A percentile compares a stretch with the other conserved stretches of the same genome.
Evolutionary conservation across 2,329 filamentous ascomycete species (phyloP).

Genomic region (Endocalyx cinctus): DNA sequence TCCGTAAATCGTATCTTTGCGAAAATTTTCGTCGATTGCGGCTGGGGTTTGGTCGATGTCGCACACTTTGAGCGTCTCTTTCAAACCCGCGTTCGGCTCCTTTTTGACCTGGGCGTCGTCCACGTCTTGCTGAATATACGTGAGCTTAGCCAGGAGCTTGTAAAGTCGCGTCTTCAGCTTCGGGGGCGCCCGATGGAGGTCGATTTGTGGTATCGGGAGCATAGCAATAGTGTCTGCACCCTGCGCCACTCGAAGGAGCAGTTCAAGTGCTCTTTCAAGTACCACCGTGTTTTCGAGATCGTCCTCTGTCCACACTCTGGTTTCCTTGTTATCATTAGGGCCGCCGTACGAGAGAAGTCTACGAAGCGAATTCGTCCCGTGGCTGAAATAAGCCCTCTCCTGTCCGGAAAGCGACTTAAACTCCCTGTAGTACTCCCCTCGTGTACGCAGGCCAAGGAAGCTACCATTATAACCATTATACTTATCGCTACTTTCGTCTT

Average conservation of each 20-base stretch:
- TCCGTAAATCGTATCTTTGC: too few species aligned
- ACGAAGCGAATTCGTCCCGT: constrained; percentile 20
- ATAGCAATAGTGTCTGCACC: constrained; percentile 17
- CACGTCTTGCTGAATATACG: too few species aligned
- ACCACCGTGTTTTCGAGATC: constrained; percentile 18
- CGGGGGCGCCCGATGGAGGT: constrained; percentile 11
- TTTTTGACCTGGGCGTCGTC: too few species aligned
- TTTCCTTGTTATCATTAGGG: not conserved
- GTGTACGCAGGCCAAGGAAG: constrained; percentile 14
- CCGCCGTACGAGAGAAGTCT: constrained; percentile 17
- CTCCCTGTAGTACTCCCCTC: constrained; percentile 18
- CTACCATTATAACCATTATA: too few species aligned
- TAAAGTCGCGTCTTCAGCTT: too few species aligned
- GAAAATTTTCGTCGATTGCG: too few species aligned
- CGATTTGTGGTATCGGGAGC: constrained; percentile 21
- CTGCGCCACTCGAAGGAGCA: constrained; percentile 19
- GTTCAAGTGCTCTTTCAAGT: constrained; percentile 22
- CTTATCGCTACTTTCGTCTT: not conserved
- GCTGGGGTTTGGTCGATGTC: too few species aligned
- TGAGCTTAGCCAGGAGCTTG: too few species aligned
- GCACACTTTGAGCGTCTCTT: too few species aligned
- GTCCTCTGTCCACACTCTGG: constrained; percentile 6
- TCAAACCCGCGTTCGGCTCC: too few species aligned
- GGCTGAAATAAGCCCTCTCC: constrained; percentile 15
- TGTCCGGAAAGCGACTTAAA: constrained; percentile 16